These are phyloP conservation scores for Dioszegia aurantiaca DNA, from an alignment of 768 basidiomycete genomes.

Conservation along the genomic window DNA sequence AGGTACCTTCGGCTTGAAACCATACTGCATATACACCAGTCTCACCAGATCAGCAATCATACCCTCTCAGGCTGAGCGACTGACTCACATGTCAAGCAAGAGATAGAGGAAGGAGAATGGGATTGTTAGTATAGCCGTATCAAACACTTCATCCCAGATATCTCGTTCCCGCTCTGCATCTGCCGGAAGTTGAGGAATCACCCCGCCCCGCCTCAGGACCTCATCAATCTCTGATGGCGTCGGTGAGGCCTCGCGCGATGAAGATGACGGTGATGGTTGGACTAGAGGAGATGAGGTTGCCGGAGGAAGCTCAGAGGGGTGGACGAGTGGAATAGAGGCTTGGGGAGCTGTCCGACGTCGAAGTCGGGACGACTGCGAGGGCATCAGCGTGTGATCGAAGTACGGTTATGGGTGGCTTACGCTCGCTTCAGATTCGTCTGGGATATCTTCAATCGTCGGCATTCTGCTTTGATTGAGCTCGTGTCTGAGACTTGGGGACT, in stretches of 20 bases:
- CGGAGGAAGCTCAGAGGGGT: slow-evolving; percentile 1
- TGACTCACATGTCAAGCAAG: slow-evolving; percentile 47
- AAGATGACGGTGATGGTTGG: background rate
- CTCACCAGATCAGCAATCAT: slow-evolving; percentile 23
- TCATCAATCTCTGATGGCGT: slow-evolving; percentile 16
- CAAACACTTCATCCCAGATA: slow-evolving; percentile 47
- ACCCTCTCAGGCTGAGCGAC: background rate
- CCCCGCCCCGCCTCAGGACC: background rate
- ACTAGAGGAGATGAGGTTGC: background rate
- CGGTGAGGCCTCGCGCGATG: background rate
- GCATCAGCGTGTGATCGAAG: too few species aligned
- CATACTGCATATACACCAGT: slow-evolving; percentile 46
- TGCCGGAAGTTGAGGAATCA: background rate
- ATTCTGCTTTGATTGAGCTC: background rate
- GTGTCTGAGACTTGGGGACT: too few species aligned
- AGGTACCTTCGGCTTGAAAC: slow-evolving; percentile 29
- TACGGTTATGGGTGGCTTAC: too few species aligned
- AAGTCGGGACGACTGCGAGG: slow-evolving; percentile 1
- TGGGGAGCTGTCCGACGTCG: background rate
- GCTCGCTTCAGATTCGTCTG: background rate
- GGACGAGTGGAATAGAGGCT: slow-evolving; percentile 7
- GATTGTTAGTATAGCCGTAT: slow-evolving; percentile 40
- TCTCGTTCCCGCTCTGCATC: slow-evolving; percentile 16
- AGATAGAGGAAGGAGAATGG: slow-evolving; percentile 48
- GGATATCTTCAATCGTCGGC: background rate